Evolutionary conservation across 768 basidiomycete genomes (phyloP), one percentile per base, ranked within the genome.

Genomic region (Russula olivacea): DNA sequence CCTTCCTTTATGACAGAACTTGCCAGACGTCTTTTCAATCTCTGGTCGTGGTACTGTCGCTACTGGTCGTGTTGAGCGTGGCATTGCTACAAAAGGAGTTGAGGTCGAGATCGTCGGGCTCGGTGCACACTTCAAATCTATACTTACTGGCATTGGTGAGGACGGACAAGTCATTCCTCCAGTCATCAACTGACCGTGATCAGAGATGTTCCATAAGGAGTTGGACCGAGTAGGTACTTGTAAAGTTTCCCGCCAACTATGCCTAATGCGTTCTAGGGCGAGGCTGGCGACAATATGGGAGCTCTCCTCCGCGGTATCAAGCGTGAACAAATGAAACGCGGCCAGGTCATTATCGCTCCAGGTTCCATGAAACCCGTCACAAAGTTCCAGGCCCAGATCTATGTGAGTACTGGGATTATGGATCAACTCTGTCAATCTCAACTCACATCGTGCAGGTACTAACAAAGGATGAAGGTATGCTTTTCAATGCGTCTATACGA

Each of bases 121-220:
- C 60, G 95, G 94, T 49, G 75, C 78, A 41, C 77, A 79, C 58
- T 76, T 92, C 75, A 98, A 95, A 83, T 95, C 96, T 15, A 96
- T 88, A 14, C 79, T 99, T 59, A 99, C 94, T 71, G 97, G 97
- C 70, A 91, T 95, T 72, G 92, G 88, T 88, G 68, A 58, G 84
- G 76, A 1, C 51, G 23, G 32, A 28, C 19, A 14, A 7, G 15
- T n/a, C 17, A 19, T 38, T 49, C 3, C 4, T 9, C 7, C 17
- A 51, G 52, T 40, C 12, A 9, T 62, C 23, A 34, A 40, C 58
- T 63, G 36, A 63, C 30, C 17, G 45, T 59, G 47, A 59, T 19
- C 68, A 94, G 96, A 98, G 77, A 98, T 97, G 93, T 98, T 98
- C 87, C 96, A 97, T 82, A 98, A 97, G 80, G 97, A 99, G 78